Evolutionary conservation across 2,329 filamentous ascomycete species (phyloP).

Genomic region (Fusarium bactridioides): DNA sequence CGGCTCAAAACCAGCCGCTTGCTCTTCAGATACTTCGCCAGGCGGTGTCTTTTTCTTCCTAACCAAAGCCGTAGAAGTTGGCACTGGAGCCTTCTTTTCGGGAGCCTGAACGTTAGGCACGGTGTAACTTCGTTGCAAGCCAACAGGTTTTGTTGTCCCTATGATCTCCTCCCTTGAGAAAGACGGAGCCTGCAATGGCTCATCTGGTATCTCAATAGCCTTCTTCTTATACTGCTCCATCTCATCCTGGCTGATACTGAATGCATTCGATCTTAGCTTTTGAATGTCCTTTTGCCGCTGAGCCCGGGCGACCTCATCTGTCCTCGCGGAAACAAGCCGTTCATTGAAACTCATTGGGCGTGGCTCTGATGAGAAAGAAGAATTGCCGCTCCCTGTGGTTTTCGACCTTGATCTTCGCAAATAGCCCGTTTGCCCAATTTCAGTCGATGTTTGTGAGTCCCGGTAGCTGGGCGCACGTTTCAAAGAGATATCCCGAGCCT

Average conservation of each 20-base stretch:
- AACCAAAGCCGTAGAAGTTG: slow-evolving; percentile 13
- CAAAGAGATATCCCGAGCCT: slow-evolving; percentile 82
- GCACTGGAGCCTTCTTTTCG: slow-evolving; percentile 23
- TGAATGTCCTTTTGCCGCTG: slow-evolving; percentile 63
- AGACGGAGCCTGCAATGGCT: slow-evolving; percentile 56
- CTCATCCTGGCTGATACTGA: slow-evolving; percentile 64
- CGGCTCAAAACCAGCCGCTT: slow-evolving; percentile 72
- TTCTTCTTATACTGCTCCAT: slow-evolving; percentile 67
- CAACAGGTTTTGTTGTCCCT: slow-evolving; percentile 42
- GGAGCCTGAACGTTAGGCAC: slow-evolving; percentile 44
- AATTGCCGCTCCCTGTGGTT: slow-evolving; percentile 46
- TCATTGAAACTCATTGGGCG: slow-evolving; percentile 78
- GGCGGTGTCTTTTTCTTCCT: slow-evolving; percentile 29
- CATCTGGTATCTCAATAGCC: slow-evolving; percentile 63
- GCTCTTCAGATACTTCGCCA: slow-evolving; percentile 35
- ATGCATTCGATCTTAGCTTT: slow-evolving; percentile 62
- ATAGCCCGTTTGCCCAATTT: slow-evolving; percentile 46
- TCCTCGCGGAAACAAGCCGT: slow-evolving; percentile 75
- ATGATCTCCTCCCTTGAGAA: slow-evolving; percentile 73
- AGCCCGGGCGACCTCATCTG: slow-evolving; percentile 59
- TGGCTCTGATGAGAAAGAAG: slow-evolving; percentile 39
- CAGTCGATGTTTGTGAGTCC: slow-evolving; percentile 27
- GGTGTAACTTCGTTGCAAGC: slow-evolving; percentile 55
- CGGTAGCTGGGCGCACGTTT: slow-evolving; percentile 71
- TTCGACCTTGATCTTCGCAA: slow-evolving; percentile 55